phyloP scores from a whole-genome alignment of 192 early-diverging fungal species.

The Lobosporangium transversale region DNA sequence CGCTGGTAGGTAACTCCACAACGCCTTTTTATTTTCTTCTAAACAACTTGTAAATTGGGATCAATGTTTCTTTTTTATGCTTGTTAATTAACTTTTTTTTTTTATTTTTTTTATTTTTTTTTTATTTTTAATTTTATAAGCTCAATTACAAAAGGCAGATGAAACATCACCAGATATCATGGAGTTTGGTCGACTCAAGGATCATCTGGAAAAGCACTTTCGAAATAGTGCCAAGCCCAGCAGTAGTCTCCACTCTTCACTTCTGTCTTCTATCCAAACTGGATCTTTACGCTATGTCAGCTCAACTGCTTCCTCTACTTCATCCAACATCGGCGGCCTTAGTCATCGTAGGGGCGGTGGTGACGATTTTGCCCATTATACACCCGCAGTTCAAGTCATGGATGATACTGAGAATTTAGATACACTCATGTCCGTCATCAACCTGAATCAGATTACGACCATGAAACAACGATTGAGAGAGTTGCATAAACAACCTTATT shows the following conservation, averaged over 20 bases:
- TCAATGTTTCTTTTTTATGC: too few relatives aligned
- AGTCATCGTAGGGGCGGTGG: conserved; percentile 39
- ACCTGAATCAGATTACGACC: conserved; percentile 59
- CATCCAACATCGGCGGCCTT: too few relatives aligned
- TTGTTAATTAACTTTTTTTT: too few relatives aligned
- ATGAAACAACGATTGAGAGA: conserved; percentile 69
- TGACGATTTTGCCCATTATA: conserved; percentile 61
- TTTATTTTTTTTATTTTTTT: too few relatives aligned
- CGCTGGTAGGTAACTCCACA: conserved; percentile 77
- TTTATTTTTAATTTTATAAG: too few relatives aligned
- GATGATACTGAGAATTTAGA: conserved; percentile 59
- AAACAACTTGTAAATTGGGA: too few relatives aligned
- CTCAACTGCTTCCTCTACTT: too few relatives aligned
- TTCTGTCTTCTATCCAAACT: conserved; percentile 45
- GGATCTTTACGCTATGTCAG: conserved; percentile 40
- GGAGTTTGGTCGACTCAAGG: conserved; percentile 87
- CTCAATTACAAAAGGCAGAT: conserved; percentile 85
- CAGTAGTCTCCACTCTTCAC: conserved; percentile 25
- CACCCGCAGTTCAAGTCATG: conserved; percentile 55
- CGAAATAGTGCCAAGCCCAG: conserved; percentile 54
- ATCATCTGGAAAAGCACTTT: conserved; percentile 85
- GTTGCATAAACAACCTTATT: conserved; percentile 70
- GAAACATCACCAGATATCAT: conserved; percentile 71
- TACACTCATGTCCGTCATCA: conserved; percentile 40
- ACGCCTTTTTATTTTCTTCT: too few relatives aligned